phyloP scores from a whole-genome alignment of 768 basidiomycete genomes.

The Mycena latifolia region DNA sequence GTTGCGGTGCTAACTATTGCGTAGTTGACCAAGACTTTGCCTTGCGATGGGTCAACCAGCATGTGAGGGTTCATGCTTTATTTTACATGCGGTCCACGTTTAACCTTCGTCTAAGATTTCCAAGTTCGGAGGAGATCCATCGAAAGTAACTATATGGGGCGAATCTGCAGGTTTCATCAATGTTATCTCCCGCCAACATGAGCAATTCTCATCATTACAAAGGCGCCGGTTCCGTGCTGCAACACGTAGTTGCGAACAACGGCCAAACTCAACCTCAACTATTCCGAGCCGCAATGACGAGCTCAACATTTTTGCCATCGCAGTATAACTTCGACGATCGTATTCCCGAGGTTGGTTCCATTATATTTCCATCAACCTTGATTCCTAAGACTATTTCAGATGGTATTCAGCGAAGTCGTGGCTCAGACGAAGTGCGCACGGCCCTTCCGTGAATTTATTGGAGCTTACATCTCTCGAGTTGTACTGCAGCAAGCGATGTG shows the following conservation, averaged over 20 bases:
- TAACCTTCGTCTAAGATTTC: conserved; percentile 25
- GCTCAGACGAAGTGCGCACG: conserved; percentile 37
- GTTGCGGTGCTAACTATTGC: neutral
- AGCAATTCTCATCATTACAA: neutral
- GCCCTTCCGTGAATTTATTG: neutral
- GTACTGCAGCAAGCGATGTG: conserved; percentile 38
- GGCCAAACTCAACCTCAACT: conserved; percentile 48
- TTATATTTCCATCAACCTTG: neutral
- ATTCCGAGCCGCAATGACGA: conserved; percentile 48
- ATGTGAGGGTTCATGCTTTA: conserved; percentile 33
- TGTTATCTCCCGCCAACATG: neutral
- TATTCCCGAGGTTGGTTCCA: conserved; percentile 41
- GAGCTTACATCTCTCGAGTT: conserved; percentile 34
- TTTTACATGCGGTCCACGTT: neutral
- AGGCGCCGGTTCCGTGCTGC: conserved; percentile 51
- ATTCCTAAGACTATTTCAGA: neutral
- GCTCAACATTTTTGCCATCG: conserved; percentile 48
- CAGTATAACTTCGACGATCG: conserved; percentile 49
- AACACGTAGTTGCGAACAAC: conserved; percentile 47
- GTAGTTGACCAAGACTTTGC: conserved; percentile 49
- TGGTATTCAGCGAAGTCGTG: conserved; percentile 34
- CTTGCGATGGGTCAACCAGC: conserved; percentile 47
- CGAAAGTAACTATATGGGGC: conserved; percentile 43
- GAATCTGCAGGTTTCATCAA: conserved; percentile 37
- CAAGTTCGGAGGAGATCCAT: conserved; percentile 40